Evolutionary conservation across 768 basidiomycete genomes (phyloP).

Genomic region (Leucosporidium scottii): DNA sequence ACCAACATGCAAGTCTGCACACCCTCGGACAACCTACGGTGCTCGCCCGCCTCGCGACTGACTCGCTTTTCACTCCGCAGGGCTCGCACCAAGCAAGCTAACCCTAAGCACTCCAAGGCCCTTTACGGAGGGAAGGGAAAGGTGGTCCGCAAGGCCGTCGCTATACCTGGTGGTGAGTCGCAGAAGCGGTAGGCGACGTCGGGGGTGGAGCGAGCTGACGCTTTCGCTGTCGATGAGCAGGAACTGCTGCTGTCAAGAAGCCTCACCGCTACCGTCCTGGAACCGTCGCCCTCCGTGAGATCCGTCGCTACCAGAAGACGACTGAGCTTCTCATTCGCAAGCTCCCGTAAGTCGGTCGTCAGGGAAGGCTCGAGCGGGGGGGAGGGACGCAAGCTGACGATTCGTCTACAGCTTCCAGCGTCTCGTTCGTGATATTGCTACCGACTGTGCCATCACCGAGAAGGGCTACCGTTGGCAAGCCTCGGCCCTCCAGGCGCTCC

Average conservation of each 20-base stretch:
- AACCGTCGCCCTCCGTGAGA: conserved; percentile 99
- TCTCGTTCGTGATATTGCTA: conserved; percentile 53
- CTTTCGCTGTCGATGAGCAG: neutral
- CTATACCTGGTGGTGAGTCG: neutral
- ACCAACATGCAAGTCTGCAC: too few relatives aligned
- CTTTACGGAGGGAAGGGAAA: too few relatives aligned
- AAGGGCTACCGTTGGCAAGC: too few relatives aligned
- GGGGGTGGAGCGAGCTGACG: neutral
- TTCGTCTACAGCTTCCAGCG: conserved; percentile 47
- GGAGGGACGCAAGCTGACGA: neutral
- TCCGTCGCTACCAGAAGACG: conserved; percentile 95
- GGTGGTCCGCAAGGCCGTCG: too few relatives aligned
- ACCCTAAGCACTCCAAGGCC: too few relatives aligned
- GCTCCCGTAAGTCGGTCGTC: conserved; percentile 54
- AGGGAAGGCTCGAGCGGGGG: neutral
- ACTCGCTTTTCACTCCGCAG: too few relatives aligned
- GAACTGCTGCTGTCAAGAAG: conserved; percentile 97
- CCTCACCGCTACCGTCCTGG: conserved; percentile 59
- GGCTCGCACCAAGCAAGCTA: too few relatives aligned
- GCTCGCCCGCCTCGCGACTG: too few relatives aligned
- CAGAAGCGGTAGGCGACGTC: neutral
- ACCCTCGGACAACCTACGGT: too few relatives aligned
- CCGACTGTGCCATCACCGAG: conserved; percentile 28
- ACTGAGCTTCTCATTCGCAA: conserved; percentile 98
- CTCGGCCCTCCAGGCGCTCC: too few relatives aligned